Conservation (phyloP, 306 rosid genomes). For the Medicago ruthenica region DNA sequence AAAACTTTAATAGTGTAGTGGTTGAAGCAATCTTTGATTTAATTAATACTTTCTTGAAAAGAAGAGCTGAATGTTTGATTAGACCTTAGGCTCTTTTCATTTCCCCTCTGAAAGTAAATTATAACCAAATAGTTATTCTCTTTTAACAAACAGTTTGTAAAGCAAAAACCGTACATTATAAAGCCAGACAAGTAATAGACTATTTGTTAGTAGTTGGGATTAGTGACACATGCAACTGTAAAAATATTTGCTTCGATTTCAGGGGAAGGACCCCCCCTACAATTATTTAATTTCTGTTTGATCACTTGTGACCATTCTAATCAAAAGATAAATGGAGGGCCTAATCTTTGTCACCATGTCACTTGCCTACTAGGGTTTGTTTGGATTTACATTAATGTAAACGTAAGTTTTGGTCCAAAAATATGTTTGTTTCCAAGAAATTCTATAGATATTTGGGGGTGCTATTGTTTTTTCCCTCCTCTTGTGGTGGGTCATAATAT, state of each 20-base stretch:
- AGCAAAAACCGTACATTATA: slow-evolving; percentile 63
- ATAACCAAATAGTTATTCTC: slow-evolving; percentile 38
- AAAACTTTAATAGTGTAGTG: slow-evolving; percentile 39
- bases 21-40: slow-evolving; percentile 36
- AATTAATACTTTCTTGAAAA: slow-evolving; percentile 56
- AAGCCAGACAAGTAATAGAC: slow-evolving; percentile 58
- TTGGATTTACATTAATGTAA: neutral
- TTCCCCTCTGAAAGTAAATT: slow-evolving; percentile 45
- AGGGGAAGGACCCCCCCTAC: slow-evolving; percentile 58
- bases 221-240: slow-evolving; percentile 51
- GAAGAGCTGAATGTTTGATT: slow-evolving; percentile 59
- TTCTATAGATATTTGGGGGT: neutral
- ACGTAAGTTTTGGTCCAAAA: neutral
- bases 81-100: slow-evolving; percentile 44
- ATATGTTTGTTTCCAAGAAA: neutral
- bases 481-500: no score
- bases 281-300: slow-evolving; percentile 32
- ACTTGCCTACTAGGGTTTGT: slow-evolving; percentile 41
- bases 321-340: slow-evolving; percentile 47
- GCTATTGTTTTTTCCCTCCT: no score
- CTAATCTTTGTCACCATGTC: slow-evolving; percentile 35
- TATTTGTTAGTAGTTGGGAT: slow-evolving; percentile 57
- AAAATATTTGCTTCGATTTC: slow-evolving; percentile 68
- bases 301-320: slow-evolving; percentile 42
- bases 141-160: slow-evolving; percentile 52